A percentile compares a stretch with the other conserved stretches of the same genome.
Evolutionary conservation across 768 basidiomycete genomes (phyloP).

Genomic region (Pleurotus citrinopileatus): DNA sequence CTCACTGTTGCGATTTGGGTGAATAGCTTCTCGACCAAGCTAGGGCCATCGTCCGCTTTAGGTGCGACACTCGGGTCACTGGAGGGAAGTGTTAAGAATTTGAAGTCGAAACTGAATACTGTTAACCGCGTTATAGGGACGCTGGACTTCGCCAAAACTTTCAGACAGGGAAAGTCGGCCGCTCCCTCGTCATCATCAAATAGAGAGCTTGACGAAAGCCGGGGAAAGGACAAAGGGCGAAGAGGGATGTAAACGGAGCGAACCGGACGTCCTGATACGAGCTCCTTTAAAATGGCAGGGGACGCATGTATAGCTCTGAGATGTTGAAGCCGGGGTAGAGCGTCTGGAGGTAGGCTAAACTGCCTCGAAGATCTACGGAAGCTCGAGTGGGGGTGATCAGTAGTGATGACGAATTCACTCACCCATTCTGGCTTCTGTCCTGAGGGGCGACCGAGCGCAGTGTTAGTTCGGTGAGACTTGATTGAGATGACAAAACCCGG

Average conservation of each 20-base stretch:
- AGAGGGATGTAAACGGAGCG: slow-evolving; percentile 4
- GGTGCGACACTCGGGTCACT: slow-evolving; percentile 38
- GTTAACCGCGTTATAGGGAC: slow-evolving; percentile 4
- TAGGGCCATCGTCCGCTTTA: slow-evolving; percentile 46
- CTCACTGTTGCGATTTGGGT: slow-evolving; percentile 43
- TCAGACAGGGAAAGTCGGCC: neutral
- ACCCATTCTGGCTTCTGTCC: slow-evolving; percentile 4
- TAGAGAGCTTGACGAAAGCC: neutral
- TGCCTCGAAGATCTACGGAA: slow-evolving; percentile 2
- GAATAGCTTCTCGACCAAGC: slow-evolving; percentile 24
- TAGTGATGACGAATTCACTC: slow-evolving; percentile 8
- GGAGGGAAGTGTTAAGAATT: neutral
- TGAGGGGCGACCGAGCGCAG: slow-evolving; percentile 47
- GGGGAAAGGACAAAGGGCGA: neutral
- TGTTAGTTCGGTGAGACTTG: slow-evolving; percentile 46
- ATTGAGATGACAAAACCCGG: slow-evolving; percentile 49
- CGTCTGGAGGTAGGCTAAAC: slow-evolving; percentile 33
- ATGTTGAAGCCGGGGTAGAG: slow-evolving; percentile 44
- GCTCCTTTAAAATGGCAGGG: slow-evolving; percentile 19
- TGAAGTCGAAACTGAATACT: slow-evolving; percentile 3
- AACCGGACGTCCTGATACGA: slow-evolving; percentile 7
- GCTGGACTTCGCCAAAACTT: neutral
- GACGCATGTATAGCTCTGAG: slow-evolving; percentile 57
- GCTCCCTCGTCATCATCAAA: neutral
- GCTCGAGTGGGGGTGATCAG: neutral